phyloP scores from a whole-genome alignment of 2,329 filamentous ascomycete species.

The Chrysoporthe deuterocubensis region DNA sequence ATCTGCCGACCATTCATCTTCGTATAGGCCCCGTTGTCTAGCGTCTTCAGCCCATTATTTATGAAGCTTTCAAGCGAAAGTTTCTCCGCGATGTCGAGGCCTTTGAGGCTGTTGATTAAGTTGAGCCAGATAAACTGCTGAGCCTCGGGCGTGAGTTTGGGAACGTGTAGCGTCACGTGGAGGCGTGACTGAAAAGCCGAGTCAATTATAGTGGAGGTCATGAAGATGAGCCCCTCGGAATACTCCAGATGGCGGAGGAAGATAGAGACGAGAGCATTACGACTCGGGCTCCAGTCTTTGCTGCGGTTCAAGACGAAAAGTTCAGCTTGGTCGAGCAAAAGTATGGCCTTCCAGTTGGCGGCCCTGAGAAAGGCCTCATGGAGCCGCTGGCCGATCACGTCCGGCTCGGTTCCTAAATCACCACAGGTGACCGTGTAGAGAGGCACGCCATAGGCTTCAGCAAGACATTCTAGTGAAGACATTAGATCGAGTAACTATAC shows the following conservation, averaged over 20 bases:
- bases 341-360: not conserved
- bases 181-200: not conserved
- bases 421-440: not conserved
- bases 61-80: not conserved
- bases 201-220: not conserved
- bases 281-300: not conserved
- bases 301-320: rapidly evolving
- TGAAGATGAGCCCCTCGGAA: not conserved
- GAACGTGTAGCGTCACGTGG: not conserved
- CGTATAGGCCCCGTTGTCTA: not conserved
- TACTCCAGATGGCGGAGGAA: not conserved
- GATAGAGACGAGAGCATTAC: not conserved
- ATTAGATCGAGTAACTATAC: not conserved
- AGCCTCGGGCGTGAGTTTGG: not conserved
- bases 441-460: not conserved
- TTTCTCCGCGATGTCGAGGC: rapidly evolving
- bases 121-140: not conserved
- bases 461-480: not conserved
- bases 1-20: not conserved
- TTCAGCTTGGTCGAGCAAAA: not conserved
- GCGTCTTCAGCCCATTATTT: not conserved
- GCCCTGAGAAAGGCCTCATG: not conserved
- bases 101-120: not conserved
- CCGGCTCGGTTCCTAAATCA: not conserved
- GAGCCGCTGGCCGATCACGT: not conserved